Evolutionary conservation across 225 moss, liverwort and hornwort genomes (phyloP).

Genomic region (Marchantia paleacea): DNA sequence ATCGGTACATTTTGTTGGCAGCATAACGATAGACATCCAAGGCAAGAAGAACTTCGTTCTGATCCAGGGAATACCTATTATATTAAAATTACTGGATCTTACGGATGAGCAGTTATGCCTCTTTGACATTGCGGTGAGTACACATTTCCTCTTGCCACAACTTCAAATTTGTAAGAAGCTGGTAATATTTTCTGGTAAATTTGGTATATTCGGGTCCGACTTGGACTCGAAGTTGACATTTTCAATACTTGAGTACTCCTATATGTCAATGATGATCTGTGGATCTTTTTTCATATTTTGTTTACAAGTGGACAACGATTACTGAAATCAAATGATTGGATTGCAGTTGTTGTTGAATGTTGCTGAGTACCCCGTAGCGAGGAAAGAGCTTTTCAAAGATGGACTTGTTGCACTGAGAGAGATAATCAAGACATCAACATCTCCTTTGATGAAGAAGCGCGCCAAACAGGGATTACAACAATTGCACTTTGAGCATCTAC

Average conservation of each 20-base stretch:
- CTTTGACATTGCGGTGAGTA: conserved; percentile 33
- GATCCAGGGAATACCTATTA: conserved; percentile 37
- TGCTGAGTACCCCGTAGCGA: conserved; percentile 42
- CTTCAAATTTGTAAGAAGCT: too few species aligned
- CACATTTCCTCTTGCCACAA: not conserved
- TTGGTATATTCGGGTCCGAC: too few species aligned
- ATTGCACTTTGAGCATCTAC: conserved; percentile 45
- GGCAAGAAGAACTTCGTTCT: conserved; percentile 46
- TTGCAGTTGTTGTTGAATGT: conserved; percentile 44
- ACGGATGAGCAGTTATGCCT: conserved; percentile 41
- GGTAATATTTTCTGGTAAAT: not conserved
- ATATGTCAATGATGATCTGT: too few species aligned
- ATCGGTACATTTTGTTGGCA: conserved; percentile 12
- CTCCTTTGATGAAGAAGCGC: conserved; percentile 45
- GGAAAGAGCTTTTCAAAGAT: conserved; percentile 40
- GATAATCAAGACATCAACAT: conserved; percentile 46
- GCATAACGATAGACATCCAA: conserved; percentile 48
- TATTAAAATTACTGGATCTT: conserved; percentile 40
- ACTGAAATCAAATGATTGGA: not conserved
- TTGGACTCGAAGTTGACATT: not conserved
- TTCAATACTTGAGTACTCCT: too few species aligned
- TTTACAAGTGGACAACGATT: too few species aligned
- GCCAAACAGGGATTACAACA: conserved; percentile 39
- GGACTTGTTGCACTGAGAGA: conserved; percentile 32
- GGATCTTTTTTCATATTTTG: too few species aligned